phyloP scores from a whole-genome alignment of 768 basidiomycete species.

The Tylopilus plumbeoviolaceoides region DNA sequence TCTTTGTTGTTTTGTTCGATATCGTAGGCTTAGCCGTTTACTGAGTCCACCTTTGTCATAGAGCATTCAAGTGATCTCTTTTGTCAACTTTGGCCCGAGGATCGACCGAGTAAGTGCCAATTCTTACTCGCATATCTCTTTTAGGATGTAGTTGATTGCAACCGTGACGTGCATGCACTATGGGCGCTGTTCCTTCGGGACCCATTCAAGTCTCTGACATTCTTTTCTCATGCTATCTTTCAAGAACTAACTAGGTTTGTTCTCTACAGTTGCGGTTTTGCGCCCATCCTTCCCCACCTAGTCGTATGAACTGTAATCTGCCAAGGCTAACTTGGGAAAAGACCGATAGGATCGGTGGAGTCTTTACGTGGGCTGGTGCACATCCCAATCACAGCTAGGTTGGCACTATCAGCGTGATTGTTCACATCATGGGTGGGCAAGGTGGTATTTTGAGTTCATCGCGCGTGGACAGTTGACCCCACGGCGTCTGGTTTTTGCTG shows the following conservation, averaged over 20 bases:
- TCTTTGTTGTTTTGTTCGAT: conserved; percentile 2
- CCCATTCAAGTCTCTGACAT: conserved; percentile 81
- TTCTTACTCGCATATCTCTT: background rate
- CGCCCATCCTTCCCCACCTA: background rate
- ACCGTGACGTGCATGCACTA: conserved; percentile 57
- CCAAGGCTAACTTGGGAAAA: conserved; percentile 3
- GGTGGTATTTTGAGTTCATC: background rate
- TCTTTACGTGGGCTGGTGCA: background rate
- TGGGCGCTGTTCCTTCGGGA: conserved; percentile 65
- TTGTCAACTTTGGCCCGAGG: background rate
- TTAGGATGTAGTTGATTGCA: conserved; percentile 47
- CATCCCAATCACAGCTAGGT: background rate
- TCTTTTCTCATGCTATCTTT: background rate
- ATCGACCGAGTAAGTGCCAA: conserved; percentile 12
- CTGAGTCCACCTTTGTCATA: conserved; percentile 3
- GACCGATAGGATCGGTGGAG: background rate
- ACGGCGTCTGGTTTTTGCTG: background rate
- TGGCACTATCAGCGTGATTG: background rate
- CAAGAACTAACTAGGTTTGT: conserved; percentile 16
- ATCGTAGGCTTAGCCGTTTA: background rate
- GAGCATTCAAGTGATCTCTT: background rate
- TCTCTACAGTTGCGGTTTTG: background rate
- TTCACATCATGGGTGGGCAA: background rate
- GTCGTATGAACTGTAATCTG: conserved; percentile 6
- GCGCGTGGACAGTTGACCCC: background rate